Evolutionary conservation across 345 rosid species (phyloP).

Genomic region (Nasturtium officinale): DNA sequence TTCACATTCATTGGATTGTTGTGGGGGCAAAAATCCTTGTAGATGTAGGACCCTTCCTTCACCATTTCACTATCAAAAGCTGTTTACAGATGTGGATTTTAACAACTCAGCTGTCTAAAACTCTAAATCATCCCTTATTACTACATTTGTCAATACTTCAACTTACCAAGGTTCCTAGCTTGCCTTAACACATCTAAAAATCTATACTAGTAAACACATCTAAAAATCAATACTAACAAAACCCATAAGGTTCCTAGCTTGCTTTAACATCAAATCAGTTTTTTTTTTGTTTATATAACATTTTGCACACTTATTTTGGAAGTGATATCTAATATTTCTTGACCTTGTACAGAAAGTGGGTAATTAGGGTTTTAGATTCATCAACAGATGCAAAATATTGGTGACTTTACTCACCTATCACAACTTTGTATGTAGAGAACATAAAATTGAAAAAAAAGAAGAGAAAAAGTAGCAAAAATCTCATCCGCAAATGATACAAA

Average conservation of each 20-base stretch:
- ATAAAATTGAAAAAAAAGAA: not conserved
- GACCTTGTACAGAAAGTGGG: not conserved
- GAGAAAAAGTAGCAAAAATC: slow-evolving; percentile 10
- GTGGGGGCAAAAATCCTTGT: slow-evolving; percentile 34
- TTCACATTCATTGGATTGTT: slow-evolving; percentile 39
- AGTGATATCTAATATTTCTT: slow-evolving; percentile 6
- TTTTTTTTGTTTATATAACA: not conserved
- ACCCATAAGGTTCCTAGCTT: too few species aligned
- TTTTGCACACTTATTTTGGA: not conserved
- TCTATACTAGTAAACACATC: too few species aligned
- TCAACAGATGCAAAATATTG: slow-evolving; percentile 11
- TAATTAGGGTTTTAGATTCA: slow-evolving; percentile 21
- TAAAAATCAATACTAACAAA: not conserved
- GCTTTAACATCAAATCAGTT: too few species aligned
- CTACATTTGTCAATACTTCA: slow-evolving; percentile 18
- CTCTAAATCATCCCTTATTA: slow-evolving; percentile 18
- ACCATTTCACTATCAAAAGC: slow-evolving; percentile 31
- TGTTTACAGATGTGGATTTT: slow-evolving; percentile 16
- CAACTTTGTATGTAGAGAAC: slow-evolving; percentile 15
- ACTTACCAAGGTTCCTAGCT: not conserved
- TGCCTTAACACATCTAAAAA: slow-evolving; percentile 6
- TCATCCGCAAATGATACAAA: slow-evolving; percentile 17
- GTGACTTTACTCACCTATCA: slow-evolving; percentile 4
- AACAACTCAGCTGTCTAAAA: slow-evolving; percentile 28
- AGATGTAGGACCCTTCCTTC: slow-evolving; percentile 35